phyloP scores from a whole-genome alignment of 768 basidiomycete species.

The Kwoniella sp. region DNA sequence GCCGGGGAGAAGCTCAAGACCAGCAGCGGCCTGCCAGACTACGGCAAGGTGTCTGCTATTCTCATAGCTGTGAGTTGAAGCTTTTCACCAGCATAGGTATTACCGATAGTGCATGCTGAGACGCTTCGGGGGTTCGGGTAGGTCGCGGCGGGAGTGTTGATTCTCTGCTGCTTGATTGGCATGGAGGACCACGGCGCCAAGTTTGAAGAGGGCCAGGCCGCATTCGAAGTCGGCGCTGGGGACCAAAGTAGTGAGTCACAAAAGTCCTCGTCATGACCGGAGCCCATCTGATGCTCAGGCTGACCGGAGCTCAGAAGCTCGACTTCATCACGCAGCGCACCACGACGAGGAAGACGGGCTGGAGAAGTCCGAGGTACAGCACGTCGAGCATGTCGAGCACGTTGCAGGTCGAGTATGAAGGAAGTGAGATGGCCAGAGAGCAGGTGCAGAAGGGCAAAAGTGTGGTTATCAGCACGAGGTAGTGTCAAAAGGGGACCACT shows the following conservation, averaged over 20 bases:
- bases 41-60: slow-evolving; percentile 69
- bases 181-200: slow-evolving; percentile 75
- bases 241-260: not conserved
- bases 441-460: no score
- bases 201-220: slow-evolving; percentile 77
- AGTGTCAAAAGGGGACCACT: no score
- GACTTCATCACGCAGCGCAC: not conserved
- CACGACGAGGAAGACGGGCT: not conserved
- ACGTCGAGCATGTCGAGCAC: not conserved
- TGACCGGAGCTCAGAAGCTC: no score
- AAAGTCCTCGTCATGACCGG: no score
- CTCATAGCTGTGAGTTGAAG: slow-evolving; percentile 76
- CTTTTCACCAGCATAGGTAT: slow-evolving; percentile 54
- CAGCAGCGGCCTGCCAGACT: slow-evolving; percentile 12
- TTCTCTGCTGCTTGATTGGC: slow-evolving; percentile 74
- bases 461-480: no score
- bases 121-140: not conserved
- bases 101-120: not conserved
- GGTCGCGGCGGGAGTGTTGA: slow-evolving; percentile 53
- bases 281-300: not conserved
- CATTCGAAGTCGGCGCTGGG: slow-evolving; percentile 62
- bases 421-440: no score
- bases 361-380: not conserved
- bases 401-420: not conserved
- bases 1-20: slow-evolving; percentile 65